Percentiles rank a stretch among this genome's conserved stretches.
These are phyloP conservation scores for Phialocephala subalpina DNA, from an alignment of 2,329 filamentous ascomycete genomes.

Conservation along the genomic window DNA sequence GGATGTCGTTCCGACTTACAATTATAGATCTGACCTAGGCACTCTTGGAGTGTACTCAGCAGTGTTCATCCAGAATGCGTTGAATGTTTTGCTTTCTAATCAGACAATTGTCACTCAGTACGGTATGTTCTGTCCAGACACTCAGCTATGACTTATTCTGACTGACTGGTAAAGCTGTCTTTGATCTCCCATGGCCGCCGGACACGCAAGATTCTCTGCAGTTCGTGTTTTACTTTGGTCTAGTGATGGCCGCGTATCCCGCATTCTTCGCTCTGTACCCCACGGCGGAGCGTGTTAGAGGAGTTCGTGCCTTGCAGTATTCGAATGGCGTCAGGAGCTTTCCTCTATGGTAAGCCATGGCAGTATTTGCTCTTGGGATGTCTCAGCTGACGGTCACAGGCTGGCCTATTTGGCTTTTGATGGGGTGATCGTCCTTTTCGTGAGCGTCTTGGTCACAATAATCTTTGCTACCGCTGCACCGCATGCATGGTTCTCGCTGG, in stretches of 20 bases:
- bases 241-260: conserved; percentile 79
- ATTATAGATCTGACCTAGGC: conserved; percentile 62
- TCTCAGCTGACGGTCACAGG: neutral
- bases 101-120: conserved; percentile 74
- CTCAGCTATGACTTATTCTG: no score
- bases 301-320: conserved; percentile 88
- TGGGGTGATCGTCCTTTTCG: conserved; percentile 72
- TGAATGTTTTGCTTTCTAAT: conserved; percentile 70
- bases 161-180: conserved; percentile 53
- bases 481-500: conserved; percentile 74
- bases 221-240: conserved; percentile 80
- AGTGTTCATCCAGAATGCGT: conserved; percentile 67
- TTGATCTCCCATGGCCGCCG: conserved; percentile 75
- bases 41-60: conserved; percentile 62
- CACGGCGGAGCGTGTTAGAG: conserved; percentile 78
- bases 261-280: conserved; percentile 88
- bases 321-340: conserved; percentile 85
- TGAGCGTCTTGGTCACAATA: conserved; percentile 69
- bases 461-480: conserved; percentile 70
- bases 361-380: neutral
- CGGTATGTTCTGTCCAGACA: conserved; percentile 37
- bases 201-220: conserved; percentile 77
- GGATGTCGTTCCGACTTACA: conserved; percentile 67
- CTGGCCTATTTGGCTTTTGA: conserved; percentile 82
- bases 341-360: conserved; percentile 69